A percentile compares a stretch with the other conserved stretches of the same genome.
phyloP scores from a whole-genome alignment of 169 alveolate species.

The Plasmodium reichenowi region DNA sequence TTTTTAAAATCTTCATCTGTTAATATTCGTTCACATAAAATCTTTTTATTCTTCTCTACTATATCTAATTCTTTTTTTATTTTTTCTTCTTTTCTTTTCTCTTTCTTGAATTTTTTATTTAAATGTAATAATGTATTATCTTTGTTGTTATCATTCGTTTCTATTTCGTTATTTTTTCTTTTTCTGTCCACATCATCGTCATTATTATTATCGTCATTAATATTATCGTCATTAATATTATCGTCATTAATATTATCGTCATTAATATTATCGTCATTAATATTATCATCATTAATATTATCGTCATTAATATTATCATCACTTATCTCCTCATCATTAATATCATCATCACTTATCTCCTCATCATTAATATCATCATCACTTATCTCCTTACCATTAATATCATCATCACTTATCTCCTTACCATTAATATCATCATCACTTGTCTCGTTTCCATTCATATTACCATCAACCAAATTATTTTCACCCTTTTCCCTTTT shows the following conservation, averaged over 20 bases:
- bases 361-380: not conserved
- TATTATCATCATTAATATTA: not conserved
- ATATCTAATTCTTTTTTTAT: conserved; percentile 14
- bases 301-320: too few species aligned
- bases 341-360: too few species aligned
- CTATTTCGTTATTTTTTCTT: not conserved
- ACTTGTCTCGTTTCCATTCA: not conserved
- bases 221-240: not conserved
- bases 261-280: not conserved
- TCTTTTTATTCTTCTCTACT: not conserved
- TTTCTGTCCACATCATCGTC: not conserved
- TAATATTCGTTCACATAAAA: conserved; percentile 35
- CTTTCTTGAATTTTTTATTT: conserved; percentile 4
- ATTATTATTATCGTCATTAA: too few species aligned
- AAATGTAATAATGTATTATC: not conserved
- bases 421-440: not conserved
- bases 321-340: too few species aligned
- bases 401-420: not conserved
- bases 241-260: too few species aligned
- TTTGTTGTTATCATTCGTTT: not conserved
- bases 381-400: not conserved
- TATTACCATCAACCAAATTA: not conserved
- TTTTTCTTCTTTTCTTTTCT: conserved; percentile 23
- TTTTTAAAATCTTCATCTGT: conserved; percentile 63
- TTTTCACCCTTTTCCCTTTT: not conserved